Percentiles rank a stretch among this genome's conserved stretches.
Conservation (phyloP, 2,329 filamentous ascomycete species). For the Akanthomyces uredinophilus region DNA sequence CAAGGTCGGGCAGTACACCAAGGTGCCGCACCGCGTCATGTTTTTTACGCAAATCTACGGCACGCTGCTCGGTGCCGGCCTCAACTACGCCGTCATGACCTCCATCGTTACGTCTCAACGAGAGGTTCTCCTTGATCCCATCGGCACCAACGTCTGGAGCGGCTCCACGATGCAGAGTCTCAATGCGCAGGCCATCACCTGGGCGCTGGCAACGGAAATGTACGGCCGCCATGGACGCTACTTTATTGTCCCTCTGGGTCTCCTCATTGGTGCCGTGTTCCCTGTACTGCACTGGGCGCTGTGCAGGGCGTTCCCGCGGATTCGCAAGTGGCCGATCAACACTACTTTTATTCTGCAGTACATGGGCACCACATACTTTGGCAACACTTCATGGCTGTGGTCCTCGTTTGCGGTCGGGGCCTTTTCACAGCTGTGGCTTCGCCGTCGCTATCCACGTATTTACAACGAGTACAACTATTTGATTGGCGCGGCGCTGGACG, state of each 20-base stretch:
- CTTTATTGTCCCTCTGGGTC: conserved; percentile 32
- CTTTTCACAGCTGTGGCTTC: conserved; percentile 25
- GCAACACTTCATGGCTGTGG: conserved; percentile 31
- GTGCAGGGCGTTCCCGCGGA: conserved; percentile 20
- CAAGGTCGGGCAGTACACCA: conserved; percentile 34
- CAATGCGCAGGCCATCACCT: conserved; percentile 32
- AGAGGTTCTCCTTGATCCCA: conserved; percentile 34
- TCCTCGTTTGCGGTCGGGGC: conserved; percentile 30
- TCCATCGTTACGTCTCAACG: conserved; percentile 39
- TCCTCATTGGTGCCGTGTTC: conserved; percentile 37
- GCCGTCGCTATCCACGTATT: conserved; percentile 20
- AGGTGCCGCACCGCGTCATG: conserved; percentile 37
- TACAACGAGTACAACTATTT: conserved; percentile 27
- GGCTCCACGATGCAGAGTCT: conserved; percentile 42
- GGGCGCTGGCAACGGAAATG: conserved; percentile 36
- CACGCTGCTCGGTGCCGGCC: conserved; percentile 34
- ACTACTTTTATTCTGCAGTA: conserved; percentile 36
- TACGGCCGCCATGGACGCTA: conserved; percentile 35
- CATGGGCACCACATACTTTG: conserved; percentile 35
- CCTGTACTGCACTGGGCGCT: conserved; percentile 32
- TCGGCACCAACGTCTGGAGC: conserved; percentile 42
- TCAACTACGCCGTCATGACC: conserved; percentile 44
- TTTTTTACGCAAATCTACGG: conserved; percentile 36
- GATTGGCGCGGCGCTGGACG: conserved; percentile 24
- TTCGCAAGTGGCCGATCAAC: conserved; percentile 31